Conservation (phyloP, 176 grass and related monocot genomes). For the Triticum urartu region DNA sequence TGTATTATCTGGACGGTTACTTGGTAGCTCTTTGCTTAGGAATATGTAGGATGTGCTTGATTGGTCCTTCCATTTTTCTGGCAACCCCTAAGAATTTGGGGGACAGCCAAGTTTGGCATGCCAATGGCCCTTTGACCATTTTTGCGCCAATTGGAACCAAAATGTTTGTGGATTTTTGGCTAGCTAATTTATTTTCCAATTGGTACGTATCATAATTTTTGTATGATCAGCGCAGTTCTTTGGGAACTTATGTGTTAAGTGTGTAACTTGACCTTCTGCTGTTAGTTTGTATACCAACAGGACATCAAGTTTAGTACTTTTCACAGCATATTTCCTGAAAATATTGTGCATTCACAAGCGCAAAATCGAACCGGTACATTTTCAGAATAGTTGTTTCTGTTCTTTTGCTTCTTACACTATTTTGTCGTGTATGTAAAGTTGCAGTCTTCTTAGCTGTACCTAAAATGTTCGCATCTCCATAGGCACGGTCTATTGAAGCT, state of each 20-base stretch:
- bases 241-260: neutral
- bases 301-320: neutral
- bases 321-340: neutral
- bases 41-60: neutral
- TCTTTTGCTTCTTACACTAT: neutral
- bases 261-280: neutral
- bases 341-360: neutral
- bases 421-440: constrained; percentile 13
- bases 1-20: constrained; percentile 6
- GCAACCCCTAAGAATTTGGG: neutral
- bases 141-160: neutral
- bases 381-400: neutral
- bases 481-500: constrained; percentile 78
- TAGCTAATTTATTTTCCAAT: neutral
- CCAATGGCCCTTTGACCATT: neutral
- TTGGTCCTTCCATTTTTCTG: neutral
- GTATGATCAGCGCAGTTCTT: neutral
- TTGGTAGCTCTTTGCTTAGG: neutral
- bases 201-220: neutral
- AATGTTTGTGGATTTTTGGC: neutral
- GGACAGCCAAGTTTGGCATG: neutral
- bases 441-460: neutral
- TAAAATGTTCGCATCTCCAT: constrained; percentile 8
- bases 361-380: neutral
- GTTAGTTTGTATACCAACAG: neutral